Evolutionary conservation across 305 asterid genomes (phyloP), one percentile per base, ranked within the genome.

Genomic region (Fraxinus dipetala): DNA sequence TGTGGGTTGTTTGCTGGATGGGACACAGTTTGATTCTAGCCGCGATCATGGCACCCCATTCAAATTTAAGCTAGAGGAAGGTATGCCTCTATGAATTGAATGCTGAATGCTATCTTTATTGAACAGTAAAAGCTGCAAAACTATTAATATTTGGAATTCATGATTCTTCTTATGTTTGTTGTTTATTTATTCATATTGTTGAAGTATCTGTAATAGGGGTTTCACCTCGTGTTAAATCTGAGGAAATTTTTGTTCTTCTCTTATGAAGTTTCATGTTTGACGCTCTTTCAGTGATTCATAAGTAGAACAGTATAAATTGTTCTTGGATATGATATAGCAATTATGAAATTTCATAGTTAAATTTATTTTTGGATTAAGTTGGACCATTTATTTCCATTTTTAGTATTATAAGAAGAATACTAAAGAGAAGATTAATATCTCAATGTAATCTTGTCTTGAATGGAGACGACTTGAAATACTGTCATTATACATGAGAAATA

Each of bases 1-100:
- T 77, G 89, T 86, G 80, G 94, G 93, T 28, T 90, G 88, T 70
- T 80, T 91, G 83, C 86, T 87, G 72, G 91, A 91, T 78, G 93
- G 93, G 72, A 90, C 90, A 35, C 84, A 86, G 82, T 89, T 91
- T 45, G 94, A 88, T 85, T 89, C 93, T 13, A 91, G 93, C 83
- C 67, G 69, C 22, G 92, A 91, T 18, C 81, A 86, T 24, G 93
- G 80, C 78, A 85, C 87, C 36, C 87, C 91, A 0, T 87, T 90
- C 84, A 86, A 34, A 81, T 90, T 90, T 80, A 90, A 86, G 86
- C 87, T 90, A 24, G 92, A 90, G n/a, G 86, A 86, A 88, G 93
- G 93, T 90, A 82, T 38, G 77, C 43, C 38, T 87, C 34, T 63
- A n/a, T 59, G 24, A n/a, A 6, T 51, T 59, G 43, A 32, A 1